These are phyloP conservation scores for Adenanthera pavonina DNA, from an alignment of 306 rosid genomes.

Conservation along the genomic window DNA sequence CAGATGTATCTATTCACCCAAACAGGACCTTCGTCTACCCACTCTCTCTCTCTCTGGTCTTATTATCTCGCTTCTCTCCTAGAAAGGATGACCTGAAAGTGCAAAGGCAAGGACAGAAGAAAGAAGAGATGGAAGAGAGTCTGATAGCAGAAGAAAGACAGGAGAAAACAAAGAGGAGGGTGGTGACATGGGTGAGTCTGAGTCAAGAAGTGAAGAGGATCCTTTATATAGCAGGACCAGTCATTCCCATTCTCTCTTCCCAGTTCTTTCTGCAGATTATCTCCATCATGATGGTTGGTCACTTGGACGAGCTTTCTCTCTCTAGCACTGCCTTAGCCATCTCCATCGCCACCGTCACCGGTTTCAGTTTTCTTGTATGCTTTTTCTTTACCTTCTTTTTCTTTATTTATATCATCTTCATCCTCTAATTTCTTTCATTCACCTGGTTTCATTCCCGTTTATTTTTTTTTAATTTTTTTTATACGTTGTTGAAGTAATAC, in stretches of 20 bases:
- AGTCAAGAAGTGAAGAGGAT: slow-evolving; percentile 54
- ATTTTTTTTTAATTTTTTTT: no score
- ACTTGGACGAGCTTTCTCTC: slow-evolving; percentile 59
- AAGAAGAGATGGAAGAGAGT: slow-evolving; percentile 44
- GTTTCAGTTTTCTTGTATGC: slow-evolving; percentile 63
- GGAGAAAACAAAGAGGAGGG: not conserved
- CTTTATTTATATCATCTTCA: no score
- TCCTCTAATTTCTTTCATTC: no score
- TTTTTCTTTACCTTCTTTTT: not conserved
- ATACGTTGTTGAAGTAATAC: no score
- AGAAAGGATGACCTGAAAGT: no score
- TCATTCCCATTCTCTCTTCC: slow-evolving; percentile 52
- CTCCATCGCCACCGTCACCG: slow-evolving; percentile 56
- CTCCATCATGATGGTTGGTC: slow-evolving; percentile 66
- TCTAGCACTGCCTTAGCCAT: slow-evolving; percentile 58
- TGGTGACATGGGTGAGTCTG: slow-evolving; percentile 40
- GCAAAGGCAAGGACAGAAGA: not conserved
- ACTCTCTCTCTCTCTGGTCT: no score
- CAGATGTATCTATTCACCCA: no score
- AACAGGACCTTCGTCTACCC: no score
- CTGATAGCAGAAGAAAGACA: slow-evolving; percentile 23
- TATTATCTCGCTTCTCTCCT: no score
- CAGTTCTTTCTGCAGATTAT: slow-evolving; percentile 59
- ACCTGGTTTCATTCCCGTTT: no score
- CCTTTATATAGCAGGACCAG: slow-evolving; percentile 54